A percentile compares a stretch with the other conserved stretches of the same genome.
Conservation (phyloP, 164 flowering plant genomes). For the Cinnamomum micranthum region DNA sequence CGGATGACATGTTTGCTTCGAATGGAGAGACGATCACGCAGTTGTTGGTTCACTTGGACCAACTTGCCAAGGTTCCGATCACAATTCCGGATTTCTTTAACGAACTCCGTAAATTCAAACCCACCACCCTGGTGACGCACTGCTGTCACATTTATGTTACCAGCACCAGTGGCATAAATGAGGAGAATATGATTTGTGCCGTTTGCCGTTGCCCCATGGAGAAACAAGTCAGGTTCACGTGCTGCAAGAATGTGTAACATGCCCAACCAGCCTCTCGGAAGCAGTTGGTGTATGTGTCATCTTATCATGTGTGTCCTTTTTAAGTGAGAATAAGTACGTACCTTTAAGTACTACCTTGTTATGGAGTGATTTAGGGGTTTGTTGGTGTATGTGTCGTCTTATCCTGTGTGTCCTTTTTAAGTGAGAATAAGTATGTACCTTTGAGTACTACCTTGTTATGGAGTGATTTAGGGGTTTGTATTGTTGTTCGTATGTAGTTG, state of each 20-base stretch:
- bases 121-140: conserved; percentile 14
- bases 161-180: conserved; percentile 33
- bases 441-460: no score
- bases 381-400: no score
- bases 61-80: conserved; percentile 30
- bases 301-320: no score
- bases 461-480: no score
- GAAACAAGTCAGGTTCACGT: conserved; percentile 64
- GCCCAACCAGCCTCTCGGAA: no score
- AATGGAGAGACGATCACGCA: conserved; percentile 34
- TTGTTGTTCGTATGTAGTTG: no score
- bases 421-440: no score
- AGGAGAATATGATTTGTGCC: conserved; percentile 47
- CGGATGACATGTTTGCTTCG: conserved; percentile 37
- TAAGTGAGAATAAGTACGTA: no score
- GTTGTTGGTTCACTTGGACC: conserved; percentile 20
- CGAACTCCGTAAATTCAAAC: conserved; percentile 42
- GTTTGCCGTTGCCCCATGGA: conserved; percentile 71
- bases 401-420: no score
- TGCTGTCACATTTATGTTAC: conserved; percentile 70
- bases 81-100: conserved; percentile 33
- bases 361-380: no score
- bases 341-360: no score
- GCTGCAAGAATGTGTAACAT: conserved; percentile 30
- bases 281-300: no score